A percentile compares a stretch with the other conserved stretches of the same genome.
Conservation (phyloP, 768 basidiomycete species). For the Leccinellum luteum region DNA sequence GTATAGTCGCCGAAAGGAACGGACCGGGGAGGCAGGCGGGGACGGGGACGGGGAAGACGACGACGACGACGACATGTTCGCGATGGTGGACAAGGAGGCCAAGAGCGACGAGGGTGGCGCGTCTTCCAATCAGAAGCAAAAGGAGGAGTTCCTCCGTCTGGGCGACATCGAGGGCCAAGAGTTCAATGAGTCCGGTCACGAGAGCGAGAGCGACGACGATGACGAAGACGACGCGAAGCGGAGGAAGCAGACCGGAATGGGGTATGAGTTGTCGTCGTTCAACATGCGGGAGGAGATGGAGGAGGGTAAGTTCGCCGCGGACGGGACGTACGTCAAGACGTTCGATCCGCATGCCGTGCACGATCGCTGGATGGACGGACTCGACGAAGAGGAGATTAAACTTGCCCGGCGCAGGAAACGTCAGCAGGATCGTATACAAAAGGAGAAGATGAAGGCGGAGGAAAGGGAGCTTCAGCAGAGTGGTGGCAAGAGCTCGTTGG, state of each 20-base stretch:
- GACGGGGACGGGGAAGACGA: too few relatives aligned
- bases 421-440: conserved; percentile 69
- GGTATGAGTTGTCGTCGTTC: conserved; percentile 90
- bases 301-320: conserved; percentile 94
- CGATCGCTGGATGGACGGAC: conserved; percentile 93
- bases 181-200: conserved; percentile 46
- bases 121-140: conserved; percentile 56
- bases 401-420: conserved; percentile 74
- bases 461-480: conserved; percentile 69
- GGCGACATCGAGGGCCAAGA: conserved; percentile 98
- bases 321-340: conserved; percentile 82
- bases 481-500: conserved; percentile 61
- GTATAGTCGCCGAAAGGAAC: conserved; percentile 62
- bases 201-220: conserved; percentile 34
- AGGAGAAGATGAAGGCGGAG: conserved; percentile 66
- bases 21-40: conserved; percentile 52
- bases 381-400: conserved; percentile 84
- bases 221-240: conserved; percentile 55
- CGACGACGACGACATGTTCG: conserved; percentile 82
- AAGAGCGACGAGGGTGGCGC: conserved; percentile 42
- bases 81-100: conserved; percentile 58
- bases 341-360: conserved; percentile 90
- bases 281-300: conserved; percentile 99
- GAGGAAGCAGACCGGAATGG: conserved; percentile 84
- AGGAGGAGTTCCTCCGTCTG: conserved; percentile 74